These are phyloP conservation scores for Kingdonia uniflora DNA, from an alignment of 164 flowering plant species.

Conservation along the genomic window DNA sequence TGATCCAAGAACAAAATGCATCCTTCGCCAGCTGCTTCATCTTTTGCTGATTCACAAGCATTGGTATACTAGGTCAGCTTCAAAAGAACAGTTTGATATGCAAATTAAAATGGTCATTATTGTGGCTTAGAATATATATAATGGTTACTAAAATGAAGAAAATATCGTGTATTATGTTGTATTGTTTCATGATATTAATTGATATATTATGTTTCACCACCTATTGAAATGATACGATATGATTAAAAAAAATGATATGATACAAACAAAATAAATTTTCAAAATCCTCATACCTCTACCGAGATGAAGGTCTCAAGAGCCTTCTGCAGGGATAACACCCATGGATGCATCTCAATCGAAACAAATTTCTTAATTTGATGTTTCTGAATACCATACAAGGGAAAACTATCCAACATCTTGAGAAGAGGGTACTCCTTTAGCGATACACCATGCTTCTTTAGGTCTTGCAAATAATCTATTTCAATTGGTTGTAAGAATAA, in stretches of 20 bases:
- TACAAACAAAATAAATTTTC: no score
- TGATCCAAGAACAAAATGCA: constrained; percentile 89
- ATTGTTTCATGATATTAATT: neutral
- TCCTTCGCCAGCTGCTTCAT: constrained; percentile 57
- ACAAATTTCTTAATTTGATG: constrained; percentile 35
- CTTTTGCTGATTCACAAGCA: constrained; percentile 24
- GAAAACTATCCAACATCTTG: constrained; percentile 58
- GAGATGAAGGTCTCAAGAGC: constrained; percentile 56
- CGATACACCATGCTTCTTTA: constrained; percentile 70
- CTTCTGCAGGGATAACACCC: constrained; percentile 60
- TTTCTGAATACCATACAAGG: constrained; percentile 26
- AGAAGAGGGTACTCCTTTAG: constrained; percentile 64
- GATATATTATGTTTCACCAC: no score
- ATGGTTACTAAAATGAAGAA: no score
- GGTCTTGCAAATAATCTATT: constrained; percentile 60
- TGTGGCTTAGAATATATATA: no score
- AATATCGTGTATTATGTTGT: no score
- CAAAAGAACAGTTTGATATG: neutral
- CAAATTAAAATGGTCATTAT: neutral
- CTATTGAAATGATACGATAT: neutral
- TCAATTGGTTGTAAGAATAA: constrained; percentile 85
- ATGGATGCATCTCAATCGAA: constrained; percentile 65
- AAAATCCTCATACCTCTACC: constrained; percentile 35
- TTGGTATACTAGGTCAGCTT: neutral
- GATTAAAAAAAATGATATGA: neutral